Base-by-base conservation (phyloP, 352 stramenopile species). In the Globisporangium radiosum region DNA sequence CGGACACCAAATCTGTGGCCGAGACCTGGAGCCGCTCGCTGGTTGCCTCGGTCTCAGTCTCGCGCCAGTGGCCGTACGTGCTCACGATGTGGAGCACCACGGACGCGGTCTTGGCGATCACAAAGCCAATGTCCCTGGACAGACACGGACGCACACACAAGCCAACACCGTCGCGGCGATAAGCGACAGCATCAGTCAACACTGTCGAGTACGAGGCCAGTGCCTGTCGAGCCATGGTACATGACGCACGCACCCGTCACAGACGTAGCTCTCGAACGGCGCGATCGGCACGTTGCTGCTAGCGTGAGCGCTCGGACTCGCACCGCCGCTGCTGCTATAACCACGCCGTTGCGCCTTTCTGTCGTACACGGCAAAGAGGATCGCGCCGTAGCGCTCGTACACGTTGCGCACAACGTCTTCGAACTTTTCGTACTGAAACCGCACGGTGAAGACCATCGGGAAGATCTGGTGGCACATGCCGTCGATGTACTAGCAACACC, bases 401-500 rank as follows among this genome's bases (percentile, higher is more conserved):
- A 90, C 62, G 33, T 80, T 72, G 8, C 74, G 74, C 42, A 71
- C 76, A 38, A 86, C 76, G 33, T 80, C 69, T 8, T 76, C 68
- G 39, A 72, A 90, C 44, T 71, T 81, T 13, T 83, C 60, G 25
- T 71, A 62, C 4, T 84, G 70, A 63, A 90, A 88, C 11, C 56
- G 68, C 36, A 73, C 70, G 7, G 74, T 78, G 56, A 90, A 87
- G 7, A 85, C 69, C 7, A 90, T 74, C 1, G 81, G 74, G 39
- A 85, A 90, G 13, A 87, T 54, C 56, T 88, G 81, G 47, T 81
- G 68, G 54, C 74, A 82, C 71, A 90, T 77, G n/a, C 81, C 81
- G 39, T 81, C 69, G 14, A 88, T 59, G 57, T 90, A 90, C 81
- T 90, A 56, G 3, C 4, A 6, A 17, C 53, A 53, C 15, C 53